Base-by-base conservation (phyloP, 2,329 filamentous ascomycete genomes). In the Akanthomyces dipterigenus region DNA sequence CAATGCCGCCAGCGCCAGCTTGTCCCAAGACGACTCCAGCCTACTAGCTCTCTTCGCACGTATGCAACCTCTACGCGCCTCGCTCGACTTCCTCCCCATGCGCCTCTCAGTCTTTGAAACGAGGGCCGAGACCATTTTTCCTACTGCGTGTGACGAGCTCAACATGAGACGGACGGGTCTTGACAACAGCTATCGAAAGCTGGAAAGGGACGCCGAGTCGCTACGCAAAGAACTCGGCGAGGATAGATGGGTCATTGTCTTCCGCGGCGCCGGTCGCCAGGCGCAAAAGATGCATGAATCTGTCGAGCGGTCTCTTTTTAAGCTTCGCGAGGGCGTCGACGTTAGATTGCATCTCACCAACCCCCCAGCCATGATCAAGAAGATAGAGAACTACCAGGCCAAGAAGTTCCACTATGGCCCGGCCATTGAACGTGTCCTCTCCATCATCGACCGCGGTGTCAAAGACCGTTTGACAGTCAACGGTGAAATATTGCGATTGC, bases 241-340 rank as follows among this genome's bases (percentile, higher is more conserved):
- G 72, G 95, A 99, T 70, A 88, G 92, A 61, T 99, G 95, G 95
- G 88, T 99, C 48, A 82, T 96, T 58, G 93, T 98, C 40, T 99
- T 99, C 77, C 86, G 93, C 61, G 93, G 95, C 65, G 95, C 95
- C 18, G 93, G 92, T 16, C 84, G 89, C 62, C 92, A 97, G 74
- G 93, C 95, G 5, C 86, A 95, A 67, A 96, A 96, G 77, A 96
- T 99, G 92, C 93, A 91, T 71, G 91, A 96, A 67, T 97, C 93
- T 3, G 91, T 98, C 24, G 90, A 96, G 70, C 84, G 93, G 65
- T 96, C 92, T 71, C 85, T 96, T 62, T 76, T 80, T 51, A 96
- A 96, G 75, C 80, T 99, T 40, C 87, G 84, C 64, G 91, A 96
- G 70, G 87, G 86, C 4, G 79, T 96, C 18, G 90, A 96, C 62